Evolutionary conservation across 768 basidiomycete species (phyloP).

Genomic region (Leccinum barrowsii): DNA sequence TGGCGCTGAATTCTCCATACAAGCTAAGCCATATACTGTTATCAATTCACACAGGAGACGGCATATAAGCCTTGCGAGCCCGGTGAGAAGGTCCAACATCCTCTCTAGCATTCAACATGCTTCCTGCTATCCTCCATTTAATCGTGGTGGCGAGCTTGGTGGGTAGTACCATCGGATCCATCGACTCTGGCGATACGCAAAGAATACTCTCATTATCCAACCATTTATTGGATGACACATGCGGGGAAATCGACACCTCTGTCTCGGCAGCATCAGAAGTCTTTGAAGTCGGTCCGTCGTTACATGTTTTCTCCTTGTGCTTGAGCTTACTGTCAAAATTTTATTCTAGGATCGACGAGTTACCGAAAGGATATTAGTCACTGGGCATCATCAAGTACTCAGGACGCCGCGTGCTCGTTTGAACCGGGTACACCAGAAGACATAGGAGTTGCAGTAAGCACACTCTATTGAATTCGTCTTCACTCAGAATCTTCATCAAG

Average conservation of each 20-base stretch:
- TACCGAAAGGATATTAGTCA: slow-evolving; percentile 25
- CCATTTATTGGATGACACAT: background rate
- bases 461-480: too few relatives aligned
- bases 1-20: background rate
- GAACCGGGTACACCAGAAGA: slow-evolving; percentile 55
- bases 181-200: background rate
- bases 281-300: background rate
- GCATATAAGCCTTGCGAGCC: too few relatives aligned
- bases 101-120: background rate
- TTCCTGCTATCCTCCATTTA: background rate
- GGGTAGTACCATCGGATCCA: background rate
- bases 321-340: background rate
- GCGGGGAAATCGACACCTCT: background rate
- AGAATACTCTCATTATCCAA: background rate
- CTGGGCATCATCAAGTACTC: slow-evolving; percentile 49
- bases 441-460: slow-evolving; percentile 43
- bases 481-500: background rate
- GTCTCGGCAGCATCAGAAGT: background rate
- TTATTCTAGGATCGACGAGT: background rate
- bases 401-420: slow-evolving; percentile 49
- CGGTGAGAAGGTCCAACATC: too few relatives aligned
- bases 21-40: background rate
- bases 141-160: background rate
- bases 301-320: background rate
- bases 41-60: too few relatives aligned